A percentile compares a stretch with the other conserved stretches of the same genome.
phyloP scores from a whole-genome alignment of 2,329 filamentous ascomycete genomes.

The Botrytis cinerea region DNA sequence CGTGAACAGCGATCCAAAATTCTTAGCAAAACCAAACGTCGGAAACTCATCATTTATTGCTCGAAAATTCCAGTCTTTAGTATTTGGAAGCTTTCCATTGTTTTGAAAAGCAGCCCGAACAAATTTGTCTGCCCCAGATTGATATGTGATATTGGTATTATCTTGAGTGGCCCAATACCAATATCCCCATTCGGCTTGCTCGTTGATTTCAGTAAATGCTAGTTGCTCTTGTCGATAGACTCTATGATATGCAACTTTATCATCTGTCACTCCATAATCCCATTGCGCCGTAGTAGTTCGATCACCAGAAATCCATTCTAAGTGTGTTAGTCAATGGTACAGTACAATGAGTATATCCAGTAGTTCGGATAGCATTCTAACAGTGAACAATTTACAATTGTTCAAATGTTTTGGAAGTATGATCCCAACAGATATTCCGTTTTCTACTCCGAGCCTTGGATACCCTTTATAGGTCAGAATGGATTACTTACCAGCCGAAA shows the following conservation, averaged over 20 bases:
- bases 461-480: background rate
- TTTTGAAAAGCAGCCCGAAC: constrained; percentile 67
- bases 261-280: constrained; percentile 53
- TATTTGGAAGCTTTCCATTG: constrained; percentile 63
- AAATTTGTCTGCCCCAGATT: constrained; percentile 66
- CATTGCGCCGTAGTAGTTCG: constrained; percentile 58
- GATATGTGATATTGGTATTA: constrained; percentile 58
- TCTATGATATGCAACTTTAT: constrained; percentile 63
- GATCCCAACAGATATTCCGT: background rate
- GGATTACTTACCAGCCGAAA: constrained; percentile 60
- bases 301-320: constrained; percentile 74
- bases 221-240: constrained; percentile 62
- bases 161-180: constrained; percentile 73
- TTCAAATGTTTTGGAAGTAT: background rate
- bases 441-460: background rate
- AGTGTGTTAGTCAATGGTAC: background rate
- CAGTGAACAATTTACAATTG: background rate
- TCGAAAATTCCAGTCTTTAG: constrained; percentile 65
- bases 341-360: background rate
- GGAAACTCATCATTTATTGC: constrained; percentile 71
- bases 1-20: constrained; percentile 47
- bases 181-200: constrained; percentile 80
- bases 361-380: background rate
- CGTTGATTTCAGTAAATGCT: constrained; percentile 65
- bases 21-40: constrained; percentile 75